Percentiles rank a stretch among this genome's conserved stretches.
Evolutionary conservation across 2,329 filamentous ascomycete genomes (phyloP).

Genomic region (Didymosphaeria variabile): DNA sequence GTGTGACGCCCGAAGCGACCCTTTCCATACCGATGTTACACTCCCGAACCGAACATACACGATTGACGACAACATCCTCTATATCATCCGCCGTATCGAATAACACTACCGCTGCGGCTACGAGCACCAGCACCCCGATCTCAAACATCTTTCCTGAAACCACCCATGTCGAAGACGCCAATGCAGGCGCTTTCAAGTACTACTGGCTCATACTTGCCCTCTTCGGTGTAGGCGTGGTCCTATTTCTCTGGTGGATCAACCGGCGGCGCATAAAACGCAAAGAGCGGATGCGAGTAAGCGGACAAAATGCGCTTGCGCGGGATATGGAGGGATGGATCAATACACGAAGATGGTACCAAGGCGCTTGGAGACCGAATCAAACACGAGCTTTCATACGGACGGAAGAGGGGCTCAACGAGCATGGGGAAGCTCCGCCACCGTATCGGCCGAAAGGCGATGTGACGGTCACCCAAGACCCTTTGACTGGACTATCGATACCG

Average conservation of each 20-base stretch:
- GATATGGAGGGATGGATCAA: constrained; percentile 48
- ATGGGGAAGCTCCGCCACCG: constrained; percentile 71
- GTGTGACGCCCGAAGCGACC: constrained; percentile 5
- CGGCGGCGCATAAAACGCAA: constrained; percentile 52
- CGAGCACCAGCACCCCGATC: constrained; percentile 11
- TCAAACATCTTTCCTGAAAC: constrained; percentile 20
- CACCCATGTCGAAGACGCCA: constrained; percentile 10
- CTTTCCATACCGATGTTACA: constrained; percentile 1
- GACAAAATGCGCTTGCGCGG: constrained; percentile 46
- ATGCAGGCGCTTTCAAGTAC: constrained; percentile 53
- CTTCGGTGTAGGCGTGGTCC: constrained; percentile 55
- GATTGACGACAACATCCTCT: constrained; percentile 19
- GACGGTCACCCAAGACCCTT: constrained; percentile 21
- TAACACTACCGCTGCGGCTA: constrained; percentile 16
- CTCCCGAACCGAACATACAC: constrained; percentile 10
- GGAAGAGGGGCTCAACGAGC: constrained; percentile 69
- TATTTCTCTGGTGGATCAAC: constrained; percentile 56
- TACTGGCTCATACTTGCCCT: constrained; percentile 68
- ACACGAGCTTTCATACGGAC: constrained; percentile 28
- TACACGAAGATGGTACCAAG: constrained; percentile 42
- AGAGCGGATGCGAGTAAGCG: constrained; percentile 33
- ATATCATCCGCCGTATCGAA: constrained; percentile 14
- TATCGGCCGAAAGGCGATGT: constrained; percentile 57
- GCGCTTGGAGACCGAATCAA: constrained; percentile 31
- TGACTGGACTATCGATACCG: constrained; percentile 42